These are phyloP conservation scores for Talaromyces islandicus DNA, from an alignment of 2,329 filamentous ascomycete species.

Conservation along the genomic window DNA sequence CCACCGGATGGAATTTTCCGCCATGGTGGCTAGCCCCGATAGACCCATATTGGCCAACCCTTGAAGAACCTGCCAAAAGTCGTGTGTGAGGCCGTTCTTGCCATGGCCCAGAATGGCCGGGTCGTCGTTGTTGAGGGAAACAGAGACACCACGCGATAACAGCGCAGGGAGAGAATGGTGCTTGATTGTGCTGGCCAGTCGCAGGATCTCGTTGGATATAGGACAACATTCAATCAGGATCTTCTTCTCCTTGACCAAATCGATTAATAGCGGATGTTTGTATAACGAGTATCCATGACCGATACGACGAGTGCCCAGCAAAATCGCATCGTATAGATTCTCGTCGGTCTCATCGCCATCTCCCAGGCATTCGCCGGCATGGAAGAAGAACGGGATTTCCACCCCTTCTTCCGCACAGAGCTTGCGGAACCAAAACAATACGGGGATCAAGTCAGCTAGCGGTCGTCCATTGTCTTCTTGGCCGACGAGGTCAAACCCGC, in stretches of 20 bases:
- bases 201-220: conserved; percentile 81
- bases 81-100: conserved; percentile 74
- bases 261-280: conserved; percentile 84
- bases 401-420: conserved; percentile 71
- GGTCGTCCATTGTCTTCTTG: conserved; percentile 76
- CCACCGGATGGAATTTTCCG: conserved; percentile 90
- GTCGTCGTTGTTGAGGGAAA: conserved; percentile 84
- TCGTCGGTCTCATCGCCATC: conserved; percentile 69
- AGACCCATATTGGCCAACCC: conserved; percentile 88
- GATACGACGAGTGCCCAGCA: conserved; percentile 81
- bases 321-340: conserved; percentile 83
- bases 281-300: conserved; percentile 84
- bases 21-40: conserved; percentile 76
- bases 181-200: conserved; percentile 69
- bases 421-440: conserved; percentile 91
- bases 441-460: conserved; percentile 69
- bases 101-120: conserved; percentile 83
- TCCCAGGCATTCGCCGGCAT: conserved; percentile 82
- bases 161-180: conserved; percentile 77
- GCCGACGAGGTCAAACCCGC: conserved; percentile 84
- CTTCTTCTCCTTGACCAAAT: conserved; percentile 81
- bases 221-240: conserved; percentile 88
- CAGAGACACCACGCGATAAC: conserved; percentile 75
- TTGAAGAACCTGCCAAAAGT: conserved; percentile 91
- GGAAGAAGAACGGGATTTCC: conserved; percentile 90